Percentiles rank a stretch among this genome's conserved stretches.
phyloP scores from a whole-genome alignment of 1,284 basidiomycete genomes.

The Ceratobasidium sp. region DNA sequence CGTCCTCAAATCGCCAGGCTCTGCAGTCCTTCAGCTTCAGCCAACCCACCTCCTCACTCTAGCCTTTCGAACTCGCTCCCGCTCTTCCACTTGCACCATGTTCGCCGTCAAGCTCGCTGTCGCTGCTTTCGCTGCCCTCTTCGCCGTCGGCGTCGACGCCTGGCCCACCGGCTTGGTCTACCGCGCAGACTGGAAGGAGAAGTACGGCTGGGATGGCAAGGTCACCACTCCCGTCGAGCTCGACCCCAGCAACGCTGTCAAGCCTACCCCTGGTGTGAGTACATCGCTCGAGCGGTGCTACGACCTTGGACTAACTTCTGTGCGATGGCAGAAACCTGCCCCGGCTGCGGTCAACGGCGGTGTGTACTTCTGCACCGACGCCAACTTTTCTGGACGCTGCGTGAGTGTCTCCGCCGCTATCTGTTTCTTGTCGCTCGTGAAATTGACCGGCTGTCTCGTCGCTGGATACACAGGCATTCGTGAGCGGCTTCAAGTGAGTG shows the following conservation, averaged over 20 bases:
- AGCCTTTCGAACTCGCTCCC: too few relatives aligned
- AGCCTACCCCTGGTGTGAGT: neutral
- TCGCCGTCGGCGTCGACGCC: neutral
- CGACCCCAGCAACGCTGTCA: constrained; percentile 4
- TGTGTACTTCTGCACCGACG: constrained; percentile 3
- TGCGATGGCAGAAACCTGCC: neutral
- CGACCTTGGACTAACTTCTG: neutral
- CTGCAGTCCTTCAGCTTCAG: too few relatives aligned
- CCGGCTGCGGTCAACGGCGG: constrained; percentile 4
- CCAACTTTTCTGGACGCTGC: neutral
- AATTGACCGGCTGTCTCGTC: neutral
- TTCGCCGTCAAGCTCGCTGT: constrained; percentile 1
- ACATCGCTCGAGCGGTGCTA: neutral
- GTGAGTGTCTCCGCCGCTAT: neutral
- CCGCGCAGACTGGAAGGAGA: constrained; percentile 5
- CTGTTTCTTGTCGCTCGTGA: too few relatives aligned
- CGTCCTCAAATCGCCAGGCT: too few relatives aligned
- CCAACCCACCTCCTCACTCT: too few relatives aligned
- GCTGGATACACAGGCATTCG: neutral
- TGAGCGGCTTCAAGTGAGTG: constrained; percentile 15
- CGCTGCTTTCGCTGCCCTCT: neutral
- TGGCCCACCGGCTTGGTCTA: neutral
- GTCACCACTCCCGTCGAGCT: neutral
- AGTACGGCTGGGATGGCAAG: constrained; percentile 6
- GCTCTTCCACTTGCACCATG: neutral